Base-by-base conservation (phyloP, 2,329 filamentous ascomycete genomes). In the Pseudocercospora pini-densiflorae region DNA sequence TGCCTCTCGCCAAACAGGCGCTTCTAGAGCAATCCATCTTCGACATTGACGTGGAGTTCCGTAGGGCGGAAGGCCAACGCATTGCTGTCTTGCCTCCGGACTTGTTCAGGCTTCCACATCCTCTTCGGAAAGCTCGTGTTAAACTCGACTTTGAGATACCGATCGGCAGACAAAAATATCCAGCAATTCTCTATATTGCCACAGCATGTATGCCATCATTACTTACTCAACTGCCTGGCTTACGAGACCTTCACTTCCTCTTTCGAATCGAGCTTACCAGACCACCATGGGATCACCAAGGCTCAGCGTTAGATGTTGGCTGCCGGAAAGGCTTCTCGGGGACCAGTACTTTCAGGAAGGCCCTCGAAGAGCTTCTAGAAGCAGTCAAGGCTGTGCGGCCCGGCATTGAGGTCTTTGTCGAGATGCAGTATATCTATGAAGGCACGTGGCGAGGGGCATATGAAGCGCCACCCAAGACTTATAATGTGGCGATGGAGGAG, bases 291-390 rank as follows among this genome's bases (percentile, higher is more conserved):
- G 64, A 66, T 27, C 64, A 61, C 14, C 59, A 57, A 47, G 49
- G 61, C 10, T 61, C 58, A 7, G 61, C 64, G 21, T 54, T 65
- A n/a, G 57, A 65, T 49, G 53, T 61, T 12, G 21, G 24, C 23
- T 69, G 67, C 24, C 59, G 67, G 7, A 66, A 69, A 54, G 67
- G 67, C 29, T 69, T 66, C 43, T 66, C 61, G 43, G 64, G 62
- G 14, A 62, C 61, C 16, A 66, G 61, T 27, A 69, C 67, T 5
- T 66, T 66, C 45, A 45, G 59, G 24, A 47, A 54, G 49, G 64
- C 64, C 2, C 49, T 69, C 8, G 62, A 61, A 19, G 67, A 69
- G 24, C 55, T 66, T 2, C 24, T 69, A 8, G 67, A 66, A 14
- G 59, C 64, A 23, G 67, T 60, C 31, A 58, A 60, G 14, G 36